These are phyloP conservation scores for Dissophora globulifera DNA, from an alignment of 192 early-diverging fungal species.

Conservation along the genomic window DNA sequence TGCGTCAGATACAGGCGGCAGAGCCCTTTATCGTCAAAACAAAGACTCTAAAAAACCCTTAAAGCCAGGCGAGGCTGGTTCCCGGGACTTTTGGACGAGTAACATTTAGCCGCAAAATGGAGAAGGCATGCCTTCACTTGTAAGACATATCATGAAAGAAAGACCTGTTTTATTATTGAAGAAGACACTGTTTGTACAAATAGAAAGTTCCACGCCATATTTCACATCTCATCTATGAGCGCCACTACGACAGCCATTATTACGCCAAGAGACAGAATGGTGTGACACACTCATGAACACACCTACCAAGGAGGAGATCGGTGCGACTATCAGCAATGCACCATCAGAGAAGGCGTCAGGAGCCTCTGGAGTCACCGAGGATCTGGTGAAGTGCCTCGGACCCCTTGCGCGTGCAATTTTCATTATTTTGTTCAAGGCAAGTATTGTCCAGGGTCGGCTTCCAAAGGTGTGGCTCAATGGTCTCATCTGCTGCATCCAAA, in stretches of 20 bases:
- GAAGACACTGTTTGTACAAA: no score
- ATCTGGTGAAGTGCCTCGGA: constrained; percentile 1
- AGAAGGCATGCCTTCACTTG: no score
- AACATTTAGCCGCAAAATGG: no score
- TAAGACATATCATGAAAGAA: no score
- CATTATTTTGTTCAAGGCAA: constrained; percentile 7
- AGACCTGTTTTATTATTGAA: no score
- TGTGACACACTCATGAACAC: not conserved
- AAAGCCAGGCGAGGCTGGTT: no score
- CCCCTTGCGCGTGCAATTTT: not conserved
- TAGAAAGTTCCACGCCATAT: constrained; percentile 12
- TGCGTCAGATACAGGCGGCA: no score
- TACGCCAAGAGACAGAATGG: not conserved
- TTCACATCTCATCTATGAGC: constrained; percentile 1
- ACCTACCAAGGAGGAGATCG: not conserved
- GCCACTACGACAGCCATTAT: not conserved
- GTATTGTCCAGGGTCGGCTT: not conserved
- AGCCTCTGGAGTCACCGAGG: not conserved
- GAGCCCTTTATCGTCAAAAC: no score
- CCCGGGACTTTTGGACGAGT: no score
- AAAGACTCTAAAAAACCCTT: no score
- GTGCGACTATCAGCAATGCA: not conserved
- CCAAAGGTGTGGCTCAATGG: constrained; percentile 11
- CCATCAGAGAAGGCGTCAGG: constrained; percentile 7
- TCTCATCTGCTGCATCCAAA: constrained; percentile 25